Percentiles rank a stretch among this genome's conserved stretches.
Conservation (phyloP, 2,329 filamentous ascomycete genomes). For the Hirsutella rhossiliensis region DNA sequence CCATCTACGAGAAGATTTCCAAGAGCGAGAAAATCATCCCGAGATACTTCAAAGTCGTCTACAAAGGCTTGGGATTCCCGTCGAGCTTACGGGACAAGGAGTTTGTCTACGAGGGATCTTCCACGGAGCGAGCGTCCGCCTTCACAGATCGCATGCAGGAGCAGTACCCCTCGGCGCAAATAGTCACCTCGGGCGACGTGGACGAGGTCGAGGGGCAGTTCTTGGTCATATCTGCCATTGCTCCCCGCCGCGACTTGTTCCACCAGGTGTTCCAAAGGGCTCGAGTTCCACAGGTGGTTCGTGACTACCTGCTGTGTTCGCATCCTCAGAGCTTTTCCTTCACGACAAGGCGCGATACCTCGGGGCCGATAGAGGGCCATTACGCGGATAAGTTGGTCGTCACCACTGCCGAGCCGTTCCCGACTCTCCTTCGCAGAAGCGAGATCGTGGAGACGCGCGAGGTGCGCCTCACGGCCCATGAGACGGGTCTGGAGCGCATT, state of each 20-base stretch:
- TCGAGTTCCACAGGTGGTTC: slow-evolving; percentile 68
- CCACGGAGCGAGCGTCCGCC: slow-evolving; percentile 62
- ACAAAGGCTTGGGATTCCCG: slow-evolving; percentile 83
- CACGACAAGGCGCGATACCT: slow-evolving; percentile 58
- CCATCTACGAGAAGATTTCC: slow-evolving; percentile 78
- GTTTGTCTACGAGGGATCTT: slow-evolving; percentile 78
- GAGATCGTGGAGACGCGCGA: slow-evolving; percentile 65
- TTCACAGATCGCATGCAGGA: slow-evolving; percentile 91
- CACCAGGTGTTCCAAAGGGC: slow-evolving; percentile 82
- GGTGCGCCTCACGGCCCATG: slow-evolving; percentile 57
- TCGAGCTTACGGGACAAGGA: slow-evolving; percentile 73
- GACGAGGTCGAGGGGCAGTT: slow-evolving; percentile 88
- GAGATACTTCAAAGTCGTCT: slow-evolving; percentile 85
- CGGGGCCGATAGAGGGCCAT: slow-evolving; percentile 58
- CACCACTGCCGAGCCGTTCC: slow-evolving; percentile 75
- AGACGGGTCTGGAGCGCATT: slow-evolving; percentile 85
- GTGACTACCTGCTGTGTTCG: slow-evolving; percentile 76
- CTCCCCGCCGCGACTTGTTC: slow-evolving; percentile 65
- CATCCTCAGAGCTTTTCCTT: slow-evolving; percentile 70
- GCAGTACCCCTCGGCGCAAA: slow-evolving; percentile 75
- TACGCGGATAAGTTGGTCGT: slow-evolving; percentile 77
- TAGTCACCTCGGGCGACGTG: slow-evolving; percentile 55
- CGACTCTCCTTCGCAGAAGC: slow-evolving; percentile 78
- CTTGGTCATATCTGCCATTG: slow-evolving; percentile 69
- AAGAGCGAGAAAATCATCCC: slow-evolving; percentile 69